These are phyloP conservation scores for Pseudogymnoascus sp. DNA, from an alignment of 2,329 filamentous ascomycete species.

Conservation along the genomic window DNA sequence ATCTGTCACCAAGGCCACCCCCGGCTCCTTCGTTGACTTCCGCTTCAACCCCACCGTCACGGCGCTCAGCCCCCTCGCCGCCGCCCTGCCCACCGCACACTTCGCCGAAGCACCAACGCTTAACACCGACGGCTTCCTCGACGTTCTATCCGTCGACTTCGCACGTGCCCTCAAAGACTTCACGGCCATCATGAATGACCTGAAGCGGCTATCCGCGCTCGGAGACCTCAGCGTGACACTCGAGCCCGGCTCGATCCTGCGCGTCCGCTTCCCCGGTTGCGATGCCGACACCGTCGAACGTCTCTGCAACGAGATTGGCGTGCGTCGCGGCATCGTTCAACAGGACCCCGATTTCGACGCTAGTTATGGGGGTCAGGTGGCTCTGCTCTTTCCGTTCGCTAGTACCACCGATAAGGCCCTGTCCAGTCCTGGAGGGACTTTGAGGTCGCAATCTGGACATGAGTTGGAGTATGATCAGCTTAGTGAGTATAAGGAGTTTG, in stretches of 20 bases:
- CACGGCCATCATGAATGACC: slow-evolving; percentile 67
- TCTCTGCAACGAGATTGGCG: slow-evolving; percentile 78
- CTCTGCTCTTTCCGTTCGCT: slow-evolving; percentile 79
- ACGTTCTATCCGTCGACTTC: slow-evolving; percentile 81
- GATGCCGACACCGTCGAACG: slow-evolving; percentile 73
- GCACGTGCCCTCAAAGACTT: slow-evolving; percentile 78
- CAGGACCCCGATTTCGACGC: slow-evolving; percentile 69
- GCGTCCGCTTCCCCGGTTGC: slow-evolving; percentile 85
- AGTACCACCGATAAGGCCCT: slow-evolving; percentile 43
- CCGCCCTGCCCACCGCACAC: slow-evolving; percentile 39
- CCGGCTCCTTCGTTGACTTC: slow-evolving; percentile 85
- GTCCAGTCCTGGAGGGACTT: slow-evolving; percentile 29
- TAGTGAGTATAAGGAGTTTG: slow-evolving; percentile 21
- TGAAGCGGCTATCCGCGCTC: slow-evolving; percentile 65
- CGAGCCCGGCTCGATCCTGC: slow-evolving; percentile 50
- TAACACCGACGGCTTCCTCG: slow-evolving; percentile 74
- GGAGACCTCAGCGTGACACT: slow-evolving; percentile 79
- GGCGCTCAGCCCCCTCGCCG: slow-evolving; percentile 64
- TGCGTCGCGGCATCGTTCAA: slow-evolving; percentile 67
- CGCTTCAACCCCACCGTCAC: slow-evolving; percentile 81
- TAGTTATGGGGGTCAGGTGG: slow-evolving; percentile 59
- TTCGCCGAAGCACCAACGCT: slow-evolving; percentile 49
- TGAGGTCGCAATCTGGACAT: slow-evolving; percentile 31
- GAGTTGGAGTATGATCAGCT: slow-evolving; percentile 22
- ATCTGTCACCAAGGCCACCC: slow-evolving; percentile 42